These are phyloP conservation scores for Wickerhamiella occidentalis DNA, from an alignment of 805 yeast species.

Conservation along the genomic window DNA sequence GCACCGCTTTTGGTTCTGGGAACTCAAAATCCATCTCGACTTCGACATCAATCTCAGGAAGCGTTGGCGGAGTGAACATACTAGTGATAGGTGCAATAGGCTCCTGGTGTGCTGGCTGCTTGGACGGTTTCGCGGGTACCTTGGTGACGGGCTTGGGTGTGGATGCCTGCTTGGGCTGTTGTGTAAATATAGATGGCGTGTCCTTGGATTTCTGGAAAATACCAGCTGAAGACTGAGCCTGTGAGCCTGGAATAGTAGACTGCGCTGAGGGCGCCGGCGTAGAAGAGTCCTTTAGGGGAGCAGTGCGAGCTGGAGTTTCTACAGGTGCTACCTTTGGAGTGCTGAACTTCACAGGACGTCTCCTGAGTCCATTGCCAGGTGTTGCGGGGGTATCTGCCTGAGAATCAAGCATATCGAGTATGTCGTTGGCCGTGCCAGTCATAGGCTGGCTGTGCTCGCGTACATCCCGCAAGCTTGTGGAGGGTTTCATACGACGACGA, in stretches of 20 bases:
- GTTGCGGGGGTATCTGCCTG: neutral
- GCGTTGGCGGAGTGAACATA: neutral
- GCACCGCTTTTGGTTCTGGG: neutral
- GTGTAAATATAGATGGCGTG: neutral
- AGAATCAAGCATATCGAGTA: neutral
- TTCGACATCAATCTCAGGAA: constrained; percentile 13
- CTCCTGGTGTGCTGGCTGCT: neutral
- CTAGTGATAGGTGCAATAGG: neutral
- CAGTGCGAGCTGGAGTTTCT: neutral
- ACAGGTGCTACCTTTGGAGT: neutral
- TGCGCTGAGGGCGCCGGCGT: neutral
- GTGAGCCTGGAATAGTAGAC: neutral
- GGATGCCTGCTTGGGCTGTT: neutral
- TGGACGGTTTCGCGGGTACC: neutral
- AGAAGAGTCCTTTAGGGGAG: neutral
- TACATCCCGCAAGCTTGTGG: neutral
- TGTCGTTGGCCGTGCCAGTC: neutral
- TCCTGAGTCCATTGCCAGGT: constrained; percentile 2
- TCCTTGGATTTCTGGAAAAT: neutral
- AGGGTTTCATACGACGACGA: neutral
- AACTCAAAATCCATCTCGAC: constrained; percentile 4
- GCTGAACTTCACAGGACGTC: neutral
- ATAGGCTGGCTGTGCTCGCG: neutral
- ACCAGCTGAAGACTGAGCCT: neutral
- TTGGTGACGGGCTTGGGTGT: neutral